These are phyloP conservation scores for Saccharomycopsis microspora DNA, from an alignment of 805 yeast genomes.

Conservation along the genomic window DNA sequence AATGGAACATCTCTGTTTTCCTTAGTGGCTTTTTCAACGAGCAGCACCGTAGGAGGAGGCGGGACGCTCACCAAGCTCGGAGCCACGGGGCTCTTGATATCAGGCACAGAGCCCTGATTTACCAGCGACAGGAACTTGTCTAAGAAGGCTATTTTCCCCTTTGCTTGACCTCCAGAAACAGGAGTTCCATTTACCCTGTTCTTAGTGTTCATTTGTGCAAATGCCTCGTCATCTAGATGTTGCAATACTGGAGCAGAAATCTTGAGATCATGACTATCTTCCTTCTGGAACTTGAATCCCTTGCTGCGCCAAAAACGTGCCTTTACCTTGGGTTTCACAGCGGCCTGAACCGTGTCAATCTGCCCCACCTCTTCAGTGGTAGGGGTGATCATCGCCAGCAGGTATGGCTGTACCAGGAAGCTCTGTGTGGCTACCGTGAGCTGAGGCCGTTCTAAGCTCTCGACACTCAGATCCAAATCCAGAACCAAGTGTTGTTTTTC, in stretches of 20 bases:
- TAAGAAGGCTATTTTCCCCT: conserved; percentile 8
- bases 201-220: conserved; percentile 12
- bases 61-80: conserved; percentile 3
- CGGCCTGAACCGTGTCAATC: conserved; percentile 7
- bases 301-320: conserved; percentile 25
- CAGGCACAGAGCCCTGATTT: not conserved
- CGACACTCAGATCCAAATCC: too few relatives aligned
- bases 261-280: conserved; percentile 6
- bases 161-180: not conserved
- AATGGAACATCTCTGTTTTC: conserved; percentile 62
- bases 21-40: conserved; percentile 48
- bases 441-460: not conserved
- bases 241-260: conserved; percentile 14
- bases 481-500: conserved; percentile 6
- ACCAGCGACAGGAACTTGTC: conserved; percentile 7
- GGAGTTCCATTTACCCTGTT: conserved; percentile 2
- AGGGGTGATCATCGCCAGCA: conserved; percentile 9
- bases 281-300: conserved; percentile 14
- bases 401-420: conserved; percentile 14
- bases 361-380: conserved; percentile 7
- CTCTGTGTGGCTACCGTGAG: not conserved
- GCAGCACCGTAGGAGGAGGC: conserved; percentile 26
- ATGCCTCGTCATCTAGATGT: conserved; percentile 14
- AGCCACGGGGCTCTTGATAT: not conserved
- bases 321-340: conserved; percentile 19